These are phyloP conservation scores for Platanus orientalis DNA, from an alignment of 164 flowering plant species.

Conservation along the genomic window DNA sequence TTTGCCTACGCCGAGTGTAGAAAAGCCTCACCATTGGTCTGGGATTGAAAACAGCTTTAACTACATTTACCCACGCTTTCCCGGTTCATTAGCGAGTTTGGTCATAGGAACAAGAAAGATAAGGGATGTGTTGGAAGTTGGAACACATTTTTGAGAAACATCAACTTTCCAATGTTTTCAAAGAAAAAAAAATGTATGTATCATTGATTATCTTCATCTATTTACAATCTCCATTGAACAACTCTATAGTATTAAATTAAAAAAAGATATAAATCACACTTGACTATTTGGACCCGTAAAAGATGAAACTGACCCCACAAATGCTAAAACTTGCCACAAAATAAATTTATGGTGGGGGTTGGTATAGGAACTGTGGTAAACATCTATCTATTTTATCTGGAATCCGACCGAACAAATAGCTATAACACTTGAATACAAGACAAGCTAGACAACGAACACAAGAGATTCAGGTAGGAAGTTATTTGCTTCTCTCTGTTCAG, in stretches of 20 bases:
- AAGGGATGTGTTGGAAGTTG: no score
- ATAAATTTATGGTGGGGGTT: not conserved
- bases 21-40: no score
- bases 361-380: slow-evolving; percentile 10
- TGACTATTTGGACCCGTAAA: slow-evolving; percentile 11
- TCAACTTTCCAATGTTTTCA: no score
- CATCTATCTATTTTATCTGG: slow-evolving; percentile 15
- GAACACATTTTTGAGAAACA: no score
- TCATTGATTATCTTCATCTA: not conserved
- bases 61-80: no score
- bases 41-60: no score
- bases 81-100: no score
- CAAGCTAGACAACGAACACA: not conserved
- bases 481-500: slow-evolving; percentile 14
- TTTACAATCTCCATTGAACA: slow-evolving; percentile 7
- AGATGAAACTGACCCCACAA: slow-evolving; percentile 21
- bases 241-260: not conserved
- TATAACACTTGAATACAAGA: not conserved
- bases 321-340: slow-evolving; percentile 37
- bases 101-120: no score
- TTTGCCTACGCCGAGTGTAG: no score
- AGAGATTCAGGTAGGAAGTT: slow-evolving; percentile 4
- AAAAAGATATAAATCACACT: not conserved
- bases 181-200: not conserved
- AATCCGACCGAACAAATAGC: not conserved